Base-by-base conservation (phyloP, 176 grass and related monocot species). In the Eragrostis nindensis region DNA sequence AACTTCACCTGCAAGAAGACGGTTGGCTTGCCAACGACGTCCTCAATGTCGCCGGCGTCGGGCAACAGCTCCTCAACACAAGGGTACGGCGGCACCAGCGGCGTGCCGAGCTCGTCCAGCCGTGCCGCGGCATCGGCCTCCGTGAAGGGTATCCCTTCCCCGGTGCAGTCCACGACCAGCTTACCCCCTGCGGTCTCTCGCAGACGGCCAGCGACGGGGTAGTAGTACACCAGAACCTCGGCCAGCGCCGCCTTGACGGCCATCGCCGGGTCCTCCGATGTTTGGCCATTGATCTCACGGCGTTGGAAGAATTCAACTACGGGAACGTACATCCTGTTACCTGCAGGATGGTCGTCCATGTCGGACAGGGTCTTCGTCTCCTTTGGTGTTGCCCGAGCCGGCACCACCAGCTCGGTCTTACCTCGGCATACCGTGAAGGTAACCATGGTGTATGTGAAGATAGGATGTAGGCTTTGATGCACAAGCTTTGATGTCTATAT, bases 141-240 rank as follows among this genome's bases (percentile, higher is more conserved):
- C 6, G 77, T 78, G 29, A 87, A 87, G 39, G 53, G 26, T 29
- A 87, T 71, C 7, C 85, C 85, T 56, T 87, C 85, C 47, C 39
- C 62, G 5, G 50, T 87, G 79, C 85, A 87, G n/a, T 76, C 71
- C 17, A 82, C 13, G 43, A 14, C 14, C 6, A 83, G 82, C 32
- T 80, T 78, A 3, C 75, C 43, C 2, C 73, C 65, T 11, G 47
- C 19, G 18, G 24, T 21, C 60, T 83, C 80, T 21, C 62, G 65
- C 16, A 88, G 43, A 5, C 66, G 64, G 5, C 86, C 86, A 4
- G 86, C 80, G 17, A 88, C 22, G 38, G 80, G 73, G 60, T 88
- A 87, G 77, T 87, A 87, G 5, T 36, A 46, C 17, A 85, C 74
- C 6, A 78, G 66, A 4, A 48, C 83, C 18, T 70, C 10, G 7